A percentile compares a stretch with the other conserved stretches of the same genome.
Conservation (phyloP, 225 moss, liverwort and hornwort genomes). For the Rhytidiadelphus loreus region DNA sequence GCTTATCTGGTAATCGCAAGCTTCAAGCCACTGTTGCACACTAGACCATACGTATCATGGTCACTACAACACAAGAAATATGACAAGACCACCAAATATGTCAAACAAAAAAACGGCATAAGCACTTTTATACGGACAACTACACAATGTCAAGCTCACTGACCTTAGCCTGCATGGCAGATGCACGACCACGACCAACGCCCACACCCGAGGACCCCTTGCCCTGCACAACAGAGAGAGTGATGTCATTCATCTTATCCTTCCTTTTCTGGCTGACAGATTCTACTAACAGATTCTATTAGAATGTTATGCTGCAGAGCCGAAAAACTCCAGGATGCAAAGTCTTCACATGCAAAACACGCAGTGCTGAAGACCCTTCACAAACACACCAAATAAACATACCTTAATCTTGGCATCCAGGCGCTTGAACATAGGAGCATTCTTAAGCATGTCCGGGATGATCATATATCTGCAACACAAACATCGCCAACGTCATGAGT, state of each 20-base stretch:
- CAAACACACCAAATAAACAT: neutral
- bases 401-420: conserved; percentile 65
- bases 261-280: neutral
- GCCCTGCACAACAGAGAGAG: conserved; percentile 20
- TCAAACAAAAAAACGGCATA: neutral
- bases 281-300: neutral
- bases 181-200: conserved; percentile 36
- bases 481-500: neutral
- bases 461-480: conserved; percentile 46
- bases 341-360: neutral
- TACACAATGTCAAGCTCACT: neutral
- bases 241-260: neutral
- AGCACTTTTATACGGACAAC: neutral
- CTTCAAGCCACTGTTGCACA: neutral
- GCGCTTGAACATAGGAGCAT: conserved; percentile 64
- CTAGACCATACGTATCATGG: neutral
- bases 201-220: conserved; percentile 53
- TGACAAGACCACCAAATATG: neutral
- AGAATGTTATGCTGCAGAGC: neutral
- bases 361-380: neutral
- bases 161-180: conserved; percentile 30
- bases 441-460: conserved; percentile 66
- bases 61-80: neutral
- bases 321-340: neutral
- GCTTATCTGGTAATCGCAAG: neutral